Conservation (phyloP, 805 yeast genomes). For the Kockiozyma suomiensis region DNA sequence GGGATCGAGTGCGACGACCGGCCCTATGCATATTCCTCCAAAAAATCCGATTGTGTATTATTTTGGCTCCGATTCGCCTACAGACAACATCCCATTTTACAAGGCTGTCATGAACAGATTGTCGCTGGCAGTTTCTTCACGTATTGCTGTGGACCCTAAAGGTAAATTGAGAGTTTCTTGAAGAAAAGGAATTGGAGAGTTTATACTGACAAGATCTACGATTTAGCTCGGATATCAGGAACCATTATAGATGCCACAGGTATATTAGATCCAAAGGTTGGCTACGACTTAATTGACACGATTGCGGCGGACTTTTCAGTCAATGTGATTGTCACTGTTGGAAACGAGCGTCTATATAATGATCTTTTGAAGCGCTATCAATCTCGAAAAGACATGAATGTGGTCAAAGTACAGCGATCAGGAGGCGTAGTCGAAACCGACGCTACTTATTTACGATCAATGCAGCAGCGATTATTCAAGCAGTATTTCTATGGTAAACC, state of each 20-base stretch:
- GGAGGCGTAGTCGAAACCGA: constrained; percentile 79
- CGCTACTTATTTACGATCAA: constrained; percentile 64
- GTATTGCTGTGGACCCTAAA: constrained; percentile 55
- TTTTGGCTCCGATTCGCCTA: constrained; percentile 67
- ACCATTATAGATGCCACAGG: constrained; percentile 76
- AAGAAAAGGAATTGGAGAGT: too few species aligned
- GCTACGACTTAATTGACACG: constrained; percentile 51
- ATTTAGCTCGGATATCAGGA: constrained; percentile 51
- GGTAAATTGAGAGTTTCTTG: background rate
- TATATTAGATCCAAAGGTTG: constrained; percentile 53
- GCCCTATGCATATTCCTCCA: constrained; percentile 59
- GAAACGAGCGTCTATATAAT: constrained; percentile 67
- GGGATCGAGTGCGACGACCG: constrained; percentile 78
- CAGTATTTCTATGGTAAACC: constrained; percentile 88
- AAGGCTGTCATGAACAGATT: constrained; percentile 53
- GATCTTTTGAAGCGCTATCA: constrained; percentile 56
- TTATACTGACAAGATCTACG: too few species aligned
- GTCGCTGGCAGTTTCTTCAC: constrained; percentile 49
- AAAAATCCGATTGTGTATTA: constrained; percentile 85
- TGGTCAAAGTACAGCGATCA: constrained; percentile 67
- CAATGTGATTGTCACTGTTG: constrained; percentile 67
- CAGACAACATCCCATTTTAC: constrained; percentile 61
- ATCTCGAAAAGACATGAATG: constrained; percentile 40
- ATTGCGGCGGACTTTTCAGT: constrained; percentile 62
- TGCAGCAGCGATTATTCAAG: constrained; percentile 75